A percentile compares a stretch with the other conserved stretches of the same genome.
These are phyloP conservation scores for Populus tomentosa DNA, from an alignment of 441 rosid genomes.

Conservation along the genomic window DNA sequence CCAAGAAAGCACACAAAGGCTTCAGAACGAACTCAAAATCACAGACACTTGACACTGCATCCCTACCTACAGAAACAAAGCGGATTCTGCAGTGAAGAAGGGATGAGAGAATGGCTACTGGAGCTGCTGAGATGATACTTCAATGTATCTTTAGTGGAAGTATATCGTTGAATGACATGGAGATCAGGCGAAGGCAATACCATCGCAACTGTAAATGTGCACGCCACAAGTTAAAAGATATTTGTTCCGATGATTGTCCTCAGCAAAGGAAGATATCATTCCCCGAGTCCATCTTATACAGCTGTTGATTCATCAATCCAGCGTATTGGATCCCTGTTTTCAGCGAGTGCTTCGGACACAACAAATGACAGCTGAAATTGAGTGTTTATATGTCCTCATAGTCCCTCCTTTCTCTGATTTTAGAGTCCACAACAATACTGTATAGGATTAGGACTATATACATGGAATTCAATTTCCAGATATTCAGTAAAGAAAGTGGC, in stretches of 20 bases:
- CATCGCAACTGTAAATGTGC: not conserved
- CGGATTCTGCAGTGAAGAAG: not conserved
- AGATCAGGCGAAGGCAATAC: not conserved
- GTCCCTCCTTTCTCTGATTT: not conserved
- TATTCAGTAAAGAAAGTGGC: not conserved
- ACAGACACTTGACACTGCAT: not conserved
- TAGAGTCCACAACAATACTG: not conserved
- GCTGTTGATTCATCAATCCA: not conserved
- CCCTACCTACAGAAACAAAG: not conserved
- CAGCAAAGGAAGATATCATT: not conserved
- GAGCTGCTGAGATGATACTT: slow-evolving; percentile 18
- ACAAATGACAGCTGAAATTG: not conserved
- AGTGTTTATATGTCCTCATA: not conserved
- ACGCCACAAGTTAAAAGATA: not conserved
- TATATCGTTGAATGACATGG: not conserved
- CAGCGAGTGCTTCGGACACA: not conserved
- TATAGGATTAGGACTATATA: not conserved
- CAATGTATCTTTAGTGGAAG: not conserved
- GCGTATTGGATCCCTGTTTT: not conserved
- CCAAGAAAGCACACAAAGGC: too few species aligned
- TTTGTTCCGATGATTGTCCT: not conserved
- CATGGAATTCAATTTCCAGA: not conserved
- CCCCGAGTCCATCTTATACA: not conserved
- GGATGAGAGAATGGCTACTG: slow-evolving; percentile 18
- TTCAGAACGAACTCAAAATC: not conserved